phyloP scores from a whole-genome alignment of 768 basidiomycete genomes.

The Suillus clintonianus region DNA sequence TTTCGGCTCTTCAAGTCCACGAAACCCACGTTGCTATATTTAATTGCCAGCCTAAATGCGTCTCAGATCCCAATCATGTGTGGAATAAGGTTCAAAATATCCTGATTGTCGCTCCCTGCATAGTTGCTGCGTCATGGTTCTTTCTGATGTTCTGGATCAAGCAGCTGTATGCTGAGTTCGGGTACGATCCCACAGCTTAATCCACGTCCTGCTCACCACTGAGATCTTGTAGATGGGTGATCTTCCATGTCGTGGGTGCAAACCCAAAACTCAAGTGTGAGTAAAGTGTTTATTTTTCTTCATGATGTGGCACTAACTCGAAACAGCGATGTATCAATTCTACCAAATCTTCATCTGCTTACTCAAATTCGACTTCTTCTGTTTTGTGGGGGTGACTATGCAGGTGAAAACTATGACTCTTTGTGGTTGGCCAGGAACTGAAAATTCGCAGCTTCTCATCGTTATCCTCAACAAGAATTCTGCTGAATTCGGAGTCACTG shows the following conservation, averaged over 20 bases:
- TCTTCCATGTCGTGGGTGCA: constrained; percentile 88
- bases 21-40: constrained; percentile 71
- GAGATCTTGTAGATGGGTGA: constrained; percentile 66
- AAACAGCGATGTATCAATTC: constrained; percentile 80
- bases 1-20: constrained; percentile 74
- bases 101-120: constrained; percentile 70
- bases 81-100: constrained; percentile 63
- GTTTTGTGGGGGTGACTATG: constrained; percentile 85
- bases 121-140: constrained; percentile 69
- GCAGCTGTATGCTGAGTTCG: constrained; percentile 78
- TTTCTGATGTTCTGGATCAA: constrained; percentile 68
- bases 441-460: constrained; percentile 66
- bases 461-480: constrained; percentile 64
- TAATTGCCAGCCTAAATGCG: constrained; percentile 21
- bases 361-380: constrained; percentile 90
- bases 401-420: constrained; percentile 49
- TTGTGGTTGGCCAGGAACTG: constrained; percentile 1
- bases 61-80: constrained; percentile 53
- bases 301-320: constrained; percentile 4
- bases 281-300: constrained; percentile 19
- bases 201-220: constrained; percentile 5
- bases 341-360: constrained; percentile 88
- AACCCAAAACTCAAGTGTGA: constrained; percentile 82
- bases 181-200: constrained; percentile 48
- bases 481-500: constrained; percentile 80